Evolutionary conservation across 768 basidiomycete genomes (phyloP).

Genomic region (Albatrellus ellisii): DNA sequence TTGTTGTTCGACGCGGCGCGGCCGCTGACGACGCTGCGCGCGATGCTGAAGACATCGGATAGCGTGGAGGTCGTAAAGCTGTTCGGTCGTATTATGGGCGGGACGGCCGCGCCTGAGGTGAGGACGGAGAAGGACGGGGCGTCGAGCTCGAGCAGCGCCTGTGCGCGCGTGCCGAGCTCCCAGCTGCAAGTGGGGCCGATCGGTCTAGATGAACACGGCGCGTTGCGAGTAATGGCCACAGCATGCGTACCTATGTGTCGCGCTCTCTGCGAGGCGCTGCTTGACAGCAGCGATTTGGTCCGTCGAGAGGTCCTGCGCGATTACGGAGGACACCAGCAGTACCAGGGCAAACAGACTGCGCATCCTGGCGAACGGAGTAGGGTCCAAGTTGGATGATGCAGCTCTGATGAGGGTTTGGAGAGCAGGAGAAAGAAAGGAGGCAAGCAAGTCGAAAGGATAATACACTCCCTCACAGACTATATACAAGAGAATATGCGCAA

Average conservation of each 20-base stretch:
- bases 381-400: too few relatives aligned
- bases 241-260: conserved; percentile 26
- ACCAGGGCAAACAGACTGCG: too few relatives aligned
- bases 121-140: conserved; percentile 34
- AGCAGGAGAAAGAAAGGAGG: too few relatives aligned
- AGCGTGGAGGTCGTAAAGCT: conserved; percentile 22
- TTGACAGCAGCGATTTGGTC: conserved; percentile 24
- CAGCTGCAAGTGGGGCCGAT: conserved; percentile 23
- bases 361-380: too few relatives aligned
- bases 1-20: conserved; percentile 31
- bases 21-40: conserved; percentile 32
- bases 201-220: background rate
- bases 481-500: too few relatives aligned
- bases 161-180: conserved; percentile 38
- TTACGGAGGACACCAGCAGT: background rate
- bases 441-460: too few relatives aligned
- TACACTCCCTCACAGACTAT: too few relatives aligned
- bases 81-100: conserved; percentile 16
- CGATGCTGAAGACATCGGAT: conserved; percentile 43
- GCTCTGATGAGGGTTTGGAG: too few relatives aligned
- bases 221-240: background rate
- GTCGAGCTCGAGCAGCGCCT: conserved; percentile 38
- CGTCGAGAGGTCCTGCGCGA: conserved; percentile 24
- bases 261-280: conserved; percentile 26
- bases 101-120: conserved; percentile 17